A percentile compares a stretch with the other conserved stretches of the same genome.
Conservation (phyloP, 2,329 filamentous ascomycete genomes). For the Penicillium hesseltinei region DNA sequence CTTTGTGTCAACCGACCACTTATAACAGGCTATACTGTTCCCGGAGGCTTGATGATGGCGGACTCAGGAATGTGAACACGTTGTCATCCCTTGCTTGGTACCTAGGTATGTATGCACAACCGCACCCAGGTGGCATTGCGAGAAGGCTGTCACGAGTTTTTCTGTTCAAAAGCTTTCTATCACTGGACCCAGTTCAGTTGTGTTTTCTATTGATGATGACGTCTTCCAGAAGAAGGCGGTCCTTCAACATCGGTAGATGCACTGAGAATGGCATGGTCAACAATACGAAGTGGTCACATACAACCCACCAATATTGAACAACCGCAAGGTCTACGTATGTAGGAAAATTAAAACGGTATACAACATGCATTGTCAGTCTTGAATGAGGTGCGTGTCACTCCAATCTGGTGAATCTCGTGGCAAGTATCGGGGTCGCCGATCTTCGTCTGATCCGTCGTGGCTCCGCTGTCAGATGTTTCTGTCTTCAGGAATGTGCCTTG, state of each 20-base stretch:
- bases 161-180: background rate
- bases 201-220: background rate
- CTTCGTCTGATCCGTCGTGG: constrained; percentile 18
- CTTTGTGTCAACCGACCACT: background rate
- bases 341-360: background rate
- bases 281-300: background rate
- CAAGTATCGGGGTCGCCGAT: constrained; percentile 13
- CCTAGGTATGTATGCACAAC: constrained; percentile 10
- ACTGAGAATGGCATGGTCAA: background rate
- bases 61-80: constrained; percentile 12
- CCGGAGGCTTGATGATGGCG: background rate
- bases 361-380: background rate
- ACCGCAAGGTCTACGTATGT: too few relatives aligned
- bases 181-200: background rate
- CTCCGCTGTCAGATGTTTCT: constrained; percentile 14
- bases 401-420: constrained; percentile 4
- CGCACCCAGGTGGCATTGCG: background rate
- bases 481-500: constrained; percentile 17
- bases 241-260: background rate
- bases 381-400: background rate
- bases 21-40: background rate
- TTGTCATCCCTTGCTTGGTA: constrained; percentile 11
- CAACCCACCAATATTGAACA: background rate
- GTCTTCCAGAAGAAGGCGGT: background rate
- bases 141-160: background rate